Percentiles rank a stretch among this genome's conserved stretches.
Conservation (phyloP, 2,329 filamentous ascomycete species). For the Talaromyces amestolkiae region DNA sequence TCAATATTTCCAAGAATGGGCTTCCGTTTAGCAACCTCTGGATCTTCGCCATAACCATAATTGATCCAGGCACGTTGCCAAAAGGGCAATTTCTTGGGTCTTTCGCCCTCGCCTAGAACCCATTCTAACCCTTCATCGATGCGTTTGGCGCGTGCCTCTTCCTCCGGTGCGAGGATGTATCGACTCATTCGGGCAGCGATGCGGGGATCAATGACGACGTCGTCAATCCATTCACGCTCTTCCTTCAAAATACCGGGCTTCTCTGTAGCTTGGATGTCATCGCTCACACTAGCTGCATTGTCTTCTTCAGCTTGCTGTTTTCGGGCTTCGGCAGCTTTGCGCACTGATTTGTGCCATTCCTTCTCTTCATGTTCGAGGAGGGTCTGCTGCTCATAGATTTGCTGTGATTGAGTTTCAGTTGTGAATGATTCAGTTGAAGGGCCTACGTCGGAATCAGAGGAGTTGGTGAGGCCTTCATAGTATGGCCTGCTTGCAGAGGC, state of each 20-base stretch:
- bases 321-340: slow-evolving; percentile 45
- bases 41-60: slow-evolving; percentile 43
- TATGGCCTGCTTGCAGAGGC: slow-evolving; percentile 44
- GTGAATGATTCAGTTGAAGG: not conserved
- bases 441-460: slow-evolving; percentile 18
- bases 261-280: not conserved
- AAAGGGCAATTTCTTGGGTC: slow-evolving; percentile 33
- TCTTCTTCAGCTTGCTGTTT: slow-evolving; percentile 6
- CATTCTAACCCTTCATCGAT: slow-evolving; percentile 66
- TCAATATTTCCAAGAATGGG: slow-evolving; percentile 43
- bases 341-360: slow-evolving; percentile 81
- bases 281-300: slow-evolving; percentile 29
- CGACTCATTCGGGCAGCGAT: slow-evolving; percentile 76
- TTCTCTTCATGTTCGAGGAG: slow-evolving; percentile 69
- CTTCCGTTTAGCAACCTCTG: slow-evolving; percentile 38
- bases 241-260: slow-evolving; percentile 22
- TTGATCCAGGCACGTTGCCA: slow-evolving; percentile 42
- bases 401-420: slow-evolving; percentile 21
- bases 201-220: slow-evolving; percentile 71
- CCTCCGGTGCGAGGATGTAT: slow-evolving; percentile 67
- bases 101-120: slow-evolving; percentile 60
- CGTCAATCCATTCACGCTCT: slow-evolving; percentile 73
- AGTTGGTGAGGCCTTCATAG: slow-evolving; percentile 27
- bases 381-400: slow-evolving; percentile 61
- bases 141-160: slow-evolving; percentile 64